Evolutionary conservation across 1,284 basidiomycete species (phyloP), one percentile per base, ranked within the genome.

Genomic region (Megacollybia platyphylla): DNA sequence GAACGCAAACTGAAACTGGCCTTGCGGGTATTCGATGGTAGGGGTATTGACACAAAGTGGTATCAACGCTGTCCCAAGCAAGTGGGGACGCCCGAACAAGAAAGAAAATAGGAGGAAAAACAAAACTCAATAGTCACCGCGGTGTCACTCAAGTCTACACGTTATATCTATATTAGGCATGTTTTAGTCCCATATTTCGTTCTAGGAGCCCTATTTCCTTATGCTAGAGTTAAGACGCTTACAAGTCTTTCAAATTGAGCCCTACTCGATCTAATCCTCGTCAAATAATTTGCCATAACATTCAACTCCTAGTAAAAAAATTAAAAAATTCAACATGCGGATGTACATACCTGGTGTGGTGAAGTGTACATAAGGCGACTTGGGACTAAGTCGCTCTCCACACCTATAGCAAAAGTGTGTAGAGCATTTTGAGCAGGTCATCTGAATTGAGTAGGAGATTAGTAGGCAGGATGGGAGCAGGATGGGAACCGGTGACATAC

Each of bases 351-450:
- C 71, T 2, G 60, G 64, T 24, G 61, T 68, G 28, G 76, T 78
- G 55, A 83, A 89, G 56, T 88, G 86, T 29, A 51, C 54, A 52
- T 87, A 88, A 0, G 84, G 84, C 48, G 82, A 62, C 7, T 47
- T 51, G 5, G 62, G 55, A 1, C 58, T 47, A 35, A 88, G 56
- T 49, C 65, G 70, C 2, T 57, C 48, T 7, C 79, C 83, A 53
- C 85, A 88, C 4, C 78, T 70, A 52, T 84, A 88, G 62, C 86
- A 89, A 52, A 88, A 87, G 53, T 89, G 85, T 37, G 71, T 63
- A 13, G 57, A 51, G 58, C 82, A 87, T 48, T 76, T 76, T 17
- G 63, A 58, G 53, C 85, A 87, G 5, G 73, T 82, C 80, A 86
- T 86, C 80, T 85, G 48, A 34, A 46, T 24, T 41, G 13, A 44